phyloP scores from a whole-genome alignment of 1,139 yeast genomes.

The Yamadazyma dendronema region DNA sequence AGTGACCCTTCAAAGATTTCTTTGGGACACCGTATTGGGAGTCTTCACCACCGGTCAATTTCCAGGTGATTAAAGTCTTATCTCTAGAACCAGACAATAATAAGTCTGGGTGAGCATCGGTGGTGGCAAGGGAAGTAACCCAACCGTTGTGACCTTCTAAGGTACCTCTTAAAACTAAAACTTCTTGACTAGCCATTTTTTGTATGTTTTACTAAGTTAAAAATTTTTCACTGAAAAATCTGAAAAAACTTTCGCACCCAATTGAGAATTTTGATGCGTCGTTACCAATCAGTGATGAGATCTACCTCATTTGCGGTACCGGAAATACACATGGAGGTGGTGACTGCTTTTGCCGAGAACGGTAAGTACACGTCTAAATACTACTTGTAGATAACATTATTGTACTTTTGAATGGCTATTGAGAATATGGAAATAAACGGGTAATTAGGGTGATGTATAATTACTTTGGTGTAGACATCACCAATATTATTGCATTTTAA shows the following conservation, averaged over 20 bases:
- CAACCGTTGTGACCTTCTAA: slow-evolving; percentile 86
- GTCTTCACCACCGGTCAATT: slow-evolving; percentile 94
- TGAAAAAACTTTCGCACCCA: slow-evolving; percentile 10
- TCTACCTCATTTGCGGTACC: slow-evolving; percentile 13
- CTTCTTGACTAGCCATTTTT: slow-evolving; percentile 76
- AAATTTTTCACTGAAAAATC: slow-evolving; percentile 14
- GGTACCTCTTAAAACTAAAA: slow-evolving; percentile 99
- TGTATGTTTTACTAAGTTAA: slow-evolving; percentile 8
- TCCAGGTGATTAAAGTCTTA: slow-evolving; percentile 98
- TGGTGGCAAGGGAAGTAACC: slow-evolving; percentile 99
- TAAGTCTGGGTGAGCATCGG: slow-evolving; percentile 97
- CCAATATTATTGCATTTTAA: too few species aligned
- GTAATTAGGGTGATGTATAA: too few species aligned
- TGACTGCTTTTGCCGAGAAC: slow-evolving; percentile 15
- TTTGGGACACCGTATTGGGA: slow-evolving; percentile 97
- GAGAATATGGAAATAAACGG: too few species aligned
- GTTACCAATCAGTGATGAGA: slow-evolving; percentile 6
- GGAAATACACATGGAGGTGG: slow-evolving; percentile 13
- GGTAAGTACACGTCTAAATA: background rate
- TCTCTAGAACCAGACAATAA: slow-evolving; percentile 99
- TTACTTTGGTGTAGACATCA: too few species aligned
- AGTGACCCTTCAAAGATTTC: slow-evolving; percentile 97
- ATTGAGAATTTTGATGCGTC: background rate
- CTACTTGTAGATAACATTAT: too few species aligned
- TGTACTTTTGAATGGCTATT: too few species aligned